These are phyloP conservation scores for Lasiodiplodia sp. DNA, from an alignment of 2,329 filamentous ascomycete genomes.

Conservation along the genomic window DNA sequence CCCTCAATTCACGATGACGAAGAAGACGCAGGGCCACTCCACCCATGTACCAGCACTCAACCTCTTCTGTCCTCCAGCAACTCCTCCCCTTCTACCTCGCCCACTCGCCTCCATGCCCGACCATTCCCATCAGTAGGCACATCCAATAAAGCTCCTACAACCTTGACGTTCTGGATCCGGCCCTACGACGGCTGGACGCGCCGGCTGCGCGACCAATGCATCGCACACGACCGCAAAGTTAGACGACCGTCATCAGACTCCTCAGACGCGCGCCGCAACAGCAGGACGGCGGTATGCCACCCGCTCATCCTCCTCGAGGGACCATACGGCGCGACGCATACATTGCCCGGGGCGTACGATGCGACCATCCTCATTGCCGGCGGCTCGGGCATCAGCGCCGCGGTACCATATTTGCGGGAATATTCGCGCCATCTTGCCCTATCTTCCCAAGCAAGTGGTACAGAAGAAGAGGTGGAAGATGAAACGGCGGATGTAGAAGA, in stretches of 20 bases:
- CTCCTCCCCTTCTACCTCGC: conserved; percentile 30
- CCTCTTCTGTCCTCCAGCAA: conserved; percentile 3
- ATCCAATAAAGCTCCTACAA: conserved; percentile 24
- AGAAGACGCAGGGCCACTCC: not conserved
- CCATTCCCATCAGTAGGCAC: conserved; percentile 37
- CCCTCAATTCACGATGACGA: not conserved
- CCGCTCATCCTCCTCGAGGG: conserved; percentile 58
- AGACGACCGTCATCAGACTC: not conserved
- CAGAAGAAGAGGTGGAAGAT: not conserved
- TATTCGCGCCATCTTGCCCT: not conserved
- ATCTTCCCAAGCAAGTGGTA: not conserved
- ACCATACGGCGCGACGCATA: conserved; percentile 54
- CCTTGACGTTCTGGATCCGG: conserved; percentile 57
- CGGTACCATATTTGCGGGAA: conserved; percentile 41
- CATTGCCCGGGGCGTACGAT: conserved; percentile 52
- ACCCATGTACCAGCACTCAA: not conserved
- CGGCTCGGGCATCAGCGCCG: conserved; percentile 46
- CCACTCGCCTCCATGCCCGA: not conserved
- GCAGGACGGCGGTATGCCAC: conserved; percentile 20
- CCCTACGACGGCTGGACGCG: conserved; percentile 61
- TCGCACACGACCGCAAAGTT: conserved; percentile 25
- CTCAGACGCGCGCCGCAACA: not conserved
- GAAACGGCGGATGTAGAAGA: not conserved
- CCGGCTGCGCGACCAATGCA: conserved; percentile 50
- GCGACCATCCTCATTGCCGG: conserved; percentile 47